Percentiles rank a stretch among this genome's conserved stretches.
These are phyloP conservation scores for Pleurotus ostreatus DNA, from an alignment of 768 basidiomycete genomes.

Conservation along the genomic window DNA sequence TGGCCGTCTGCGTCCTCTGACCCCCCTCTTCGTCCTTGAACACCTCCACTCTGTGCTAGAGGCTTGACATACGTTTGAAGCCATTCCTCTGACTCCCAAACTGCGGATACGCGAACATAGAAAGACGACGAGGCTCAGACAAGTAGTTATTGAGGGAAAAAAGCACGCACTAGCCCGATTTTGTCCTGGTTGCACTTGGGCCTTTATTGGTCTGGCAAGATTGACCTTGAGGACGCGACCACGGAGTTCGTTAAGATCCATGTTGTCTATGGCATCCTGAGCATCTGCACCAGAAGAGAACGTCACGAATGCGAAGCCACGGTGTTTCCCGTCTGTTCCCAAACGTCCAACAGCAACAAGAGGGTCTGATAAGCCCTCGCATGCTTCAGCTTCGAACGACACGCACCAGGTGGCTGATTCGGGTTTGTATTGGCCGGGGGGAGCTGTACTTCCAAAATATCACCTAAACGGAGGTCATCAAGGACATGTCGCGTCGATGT, in stretches of 20 bases:
- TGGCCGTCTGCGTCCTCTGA: constrained; percentile 15
- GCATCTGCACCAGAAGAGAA: constrained; percentile 79
- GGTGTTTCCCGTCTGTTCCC: constrained; percentile 67
- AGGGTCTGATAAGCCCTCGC: background rate
- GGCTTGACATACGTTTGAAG: constrained; percentile 78
- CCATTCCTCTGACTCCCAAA: constrained; percentile 98
- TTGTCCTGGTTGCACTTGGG: constrained; percentile 56
- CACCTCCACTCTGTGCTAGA: constrained; percentile 67
- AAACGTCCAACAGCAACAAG: background rate
- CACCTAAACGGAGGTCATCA: constrained; percentile 49
- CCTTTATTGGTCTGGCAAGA: constrained; percentile 79
- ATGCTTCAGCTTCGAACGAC: background rate
- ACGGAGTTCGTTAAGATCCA: constrained; percentile 88
- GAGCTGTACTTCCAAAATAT: constrained; percentile 88
- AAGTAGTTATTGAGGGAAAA: background rate
- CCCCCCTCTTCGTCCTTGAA: constrained; percentile 45
- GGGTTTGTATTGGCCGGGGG: constrained; percentile 77
- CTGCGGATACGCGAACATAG: constrained; percentile 19
- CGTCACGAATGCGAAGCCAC: constrained; percentile 93
- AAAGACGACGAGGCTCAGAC: background rate
- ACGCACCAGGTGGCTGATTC: constrained; percentile 54
- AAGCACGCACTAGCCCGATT: constrained; percentile 69
- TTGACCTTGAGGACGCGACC: constrained; percentile 80
- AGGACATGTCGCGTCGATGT: constrained; percentile 3
- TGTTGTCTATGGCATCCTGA: constrained; percentile 97